Evolutionary conservation across 768 basidiomycete genomes (phyloP).

Genomic region (Mycena olivaceomarginata): DNA sequence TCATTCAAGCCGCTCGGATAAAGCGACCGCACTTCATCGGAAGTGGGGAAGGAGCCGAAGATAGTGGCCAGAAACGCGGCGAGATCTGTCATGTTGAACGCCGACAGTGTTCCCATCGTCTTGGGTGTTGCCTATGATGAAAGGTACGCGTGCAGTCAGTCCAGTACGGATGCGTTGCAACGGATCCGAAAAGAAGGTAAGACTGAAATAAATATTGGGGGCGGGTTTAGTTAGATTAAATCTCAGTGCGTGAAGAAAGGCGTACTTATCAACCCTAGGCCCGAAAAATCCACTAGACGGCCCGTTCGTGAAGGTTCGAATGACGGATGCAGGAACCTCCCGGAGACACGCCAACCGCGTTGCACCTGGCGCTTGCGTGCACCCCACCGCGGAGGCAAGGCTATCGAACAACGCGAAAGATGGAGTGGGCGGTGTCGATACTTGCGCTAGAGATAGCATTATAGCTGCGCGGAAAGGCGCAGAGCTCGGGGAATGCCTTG

Average conservation of each 20-base stretch:
- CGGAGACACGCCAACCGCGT: slow-evolving; percentile 48
- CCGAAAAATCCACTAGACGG: slow-evolving; percentile 27
- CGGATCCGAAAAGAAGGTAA: slow-evolving; percentile 31
- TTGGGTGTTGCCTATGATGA: slow-evolving; percentile 44
- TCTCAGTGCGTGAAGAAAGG: not conserved
- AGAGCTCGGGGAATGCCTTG: not conserved
- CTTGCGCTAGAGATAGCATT: slow-evolving; percentile 31
- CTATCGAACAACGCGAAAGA: slow-evolving; percentile 35
- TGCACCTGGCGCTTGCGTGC: slow-evolving; percentile 45
- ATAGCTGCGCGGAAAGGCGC: slow-evolving; percentile 39
- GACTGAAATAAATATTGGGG: not conserved
- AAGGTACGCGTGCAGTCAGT: slow-evolving; percentile 39
- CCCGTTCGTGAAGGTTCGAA: slow-evolving; percentile 43
- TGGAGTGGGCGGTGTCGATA: slow-evolving; percentile 1
- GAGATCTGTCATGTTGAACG: slow-evolving; percentile 35
- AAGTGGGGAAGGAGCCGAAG: slow-evolving; percentile 19
- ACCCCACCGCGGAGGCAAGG: slow-evolving; percentile 41
- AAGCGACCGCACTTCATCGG: slow-evolving; percentile 37
- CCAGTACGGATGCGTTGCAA: slow-evolving; percentile 38
- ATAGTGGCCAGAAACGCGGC: slow-evolving; percentile 28
- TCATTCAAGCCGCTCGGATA: slow-evolving; percentile 46
- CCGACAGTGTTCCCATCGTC: slow-evolving; percentile 43
- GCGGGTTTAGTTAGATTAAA: no score
- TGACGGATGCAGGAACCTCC: slow-evolving; percentile 43
- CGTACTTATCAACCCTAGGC: slow-evolving; percentile 37